Percentiles rank a stretch among this genome's conserved stretches.
phyloP scores from a whole-genome alignment of 305 asterid species.

The Fraxinus paxiana region DNA sequence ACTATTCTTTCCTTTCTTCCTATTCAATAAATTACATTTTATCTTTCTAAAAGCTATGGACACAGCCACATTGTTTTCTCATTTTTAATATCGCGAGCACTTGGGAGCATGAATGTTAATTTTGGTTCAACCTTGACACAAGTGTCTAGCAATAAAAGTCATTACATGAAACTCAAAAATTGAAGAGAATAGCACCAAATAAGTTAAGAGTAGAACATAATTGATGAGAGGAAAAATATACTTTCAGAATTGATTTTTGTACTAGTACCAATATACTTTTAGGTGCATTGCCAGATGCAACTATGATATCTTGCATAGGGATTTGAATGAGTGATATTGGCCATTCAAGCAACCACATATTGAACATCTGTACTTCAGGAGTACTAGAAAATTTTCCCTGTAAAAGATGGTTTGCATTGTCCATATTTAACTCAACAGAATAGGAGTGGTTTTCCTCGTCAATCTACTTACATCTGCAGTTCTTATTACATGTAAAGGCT shows the following conservation, averaged over 20 bases:
- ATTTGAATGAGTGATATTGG: neutral
- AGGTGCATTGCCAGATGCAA: neutral
- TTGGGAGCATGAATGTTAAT: neutral
- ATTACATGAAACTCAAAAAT: neutral
- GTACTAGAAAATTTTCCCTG: neutral
- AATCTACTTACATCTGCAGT: neutral
- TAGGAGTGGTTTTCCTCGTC: neutral
- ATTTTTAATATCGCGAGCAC: constrained; percentile 1
- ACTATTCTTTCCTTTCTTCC: neutral
- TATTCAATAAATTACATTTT: neutral
- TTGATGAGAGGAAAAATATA: neutral
- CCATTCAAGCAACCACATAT: neutral
- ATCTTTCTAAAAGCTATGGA: neutral
- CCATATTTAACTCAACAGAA: neutral
- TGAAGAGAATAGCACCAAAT: neutral
- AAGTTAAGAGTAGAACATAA: neutral
- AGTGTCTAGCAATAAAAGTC: neutral
- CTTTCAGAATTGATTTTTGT: neutral
- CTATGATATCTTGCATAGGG: neutral
- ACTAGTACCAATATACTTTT: neutral
- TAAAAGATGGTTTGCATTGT: neutral
- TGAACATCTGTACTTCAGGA: neutral
- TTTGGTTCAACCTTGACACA: neutral
- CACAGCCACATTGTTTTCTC: neutral
- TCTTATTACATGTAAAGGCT: constrained; percentile 35